Evolutionary conservation across 164 flowering plant genomes (phyloP).

Genomic region (Macadamia tetraphylla): DNA sequence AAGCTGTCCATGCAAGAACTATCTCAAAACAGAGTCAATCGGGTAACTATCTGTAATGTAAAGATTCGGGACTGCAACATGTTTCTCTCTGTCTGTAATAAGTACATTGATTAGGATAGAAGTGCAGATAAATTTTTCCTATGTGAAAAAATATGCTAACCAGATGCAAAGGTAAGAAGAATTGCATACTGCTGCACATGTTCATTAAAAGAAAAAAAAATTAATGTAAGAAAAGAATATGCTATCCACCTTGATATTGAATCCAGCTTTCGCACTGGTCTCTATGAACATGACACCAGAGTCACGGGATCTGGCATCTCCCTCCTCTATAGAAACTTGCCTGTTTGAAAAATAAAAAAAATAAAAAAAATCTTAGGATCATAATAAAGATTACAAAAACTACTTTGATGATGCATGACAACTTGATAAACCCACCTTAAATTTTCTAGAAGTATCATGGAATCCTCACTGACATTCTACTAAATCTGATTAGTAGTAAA

Average conservation of each 20-base stretch:
- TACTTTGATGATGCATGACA: neutral
- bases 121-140: too few relatives aligned
- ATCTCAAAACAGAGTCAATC: too few relatives aligned
- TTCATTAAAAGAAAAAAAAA: neutral
- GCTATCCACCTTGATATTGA: constrained; percentile 58
- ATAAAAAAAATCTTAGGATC: neutral
- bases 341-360: constrained; percentile 28
- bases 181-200: neutral
- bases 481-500: too few relatives aligned
- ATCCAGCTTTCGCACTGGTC: constrained; percentile 79
- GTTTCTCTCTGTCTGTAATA: too few relatives aligned
- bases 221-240: neutral
- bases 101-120: too few relatives aligned
- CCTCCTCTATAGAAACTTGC: constrained; percentile 92
- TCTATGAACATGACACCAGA: constrained; percentile 78
- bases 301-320: constrained; percentile 67
- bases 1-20: neutral
- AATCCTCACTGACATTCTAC: too few relatives aligned
- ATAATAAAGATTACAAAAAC: neutral
- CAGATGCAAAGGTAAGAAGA: constrained; percentile 2
- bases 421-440: neutral
- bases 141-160: neutral
- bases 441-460: neutral
- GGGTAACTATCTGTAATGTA: too few relatives aligned
- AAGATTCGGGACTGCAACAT: too few relatives aligned